phyloP scores from a whole-genome alignment of 139 green algal genomes.

The Tetradesmus lagerheimii region DNA sequence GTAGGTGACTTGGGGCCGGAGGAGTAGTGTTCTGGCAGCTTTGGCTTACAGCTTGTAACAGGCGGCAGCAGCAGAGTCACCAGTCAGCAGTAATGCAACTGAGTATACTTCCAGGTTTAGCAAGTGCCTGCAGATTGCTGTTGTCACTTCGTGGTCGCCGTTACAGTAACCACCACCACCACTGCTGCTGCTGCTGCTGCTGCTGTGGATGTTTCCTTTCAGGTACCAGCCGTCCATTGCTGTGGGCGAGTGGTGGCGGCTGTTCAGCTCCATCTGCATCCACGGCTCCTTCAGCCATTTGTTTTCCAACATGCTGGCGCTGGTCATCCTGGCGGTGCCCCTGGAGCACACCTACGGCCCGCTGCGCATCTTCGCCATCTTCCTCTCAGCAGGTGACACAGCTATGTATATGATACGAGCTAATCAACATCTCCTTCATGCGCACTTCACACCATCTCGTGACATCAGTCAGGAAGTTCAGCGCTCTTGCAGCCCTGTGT shows the following conservation, averaged over 20 bases:
- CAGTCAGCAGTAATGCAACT: background rate
- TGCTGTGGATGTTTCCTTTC: background rate
- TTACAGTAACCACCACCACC: too few relatives aligned
- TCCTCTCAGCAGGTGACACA: constrained; percentile 41
- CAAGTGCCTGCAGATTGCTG: background rate
- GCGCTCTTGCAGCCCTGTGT: background rate
- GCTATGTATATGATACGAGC: too few relatives aligned
- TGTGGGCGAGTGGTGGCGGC: constrained; percentile 58
- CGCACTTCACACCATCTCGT: too few relatives aligned
- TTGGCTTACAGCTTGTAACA: too few relatives aligned
- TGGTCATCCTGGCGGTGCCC: constrained; percentile 62
- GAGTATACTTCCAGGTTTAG: too few relatives aligned
- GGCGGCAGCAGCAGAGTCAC: background rate
- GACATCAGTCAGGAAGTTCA: background rate
- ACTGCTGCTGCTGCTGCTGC: background rate
- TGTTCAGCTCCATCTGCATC: constrained; percentile 69
- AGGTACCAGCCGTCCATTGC: constrained; percentile 33
- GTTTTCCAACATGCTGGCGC: constrained; percentile 74
- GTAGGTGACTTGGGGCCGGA: too few relatives aligned
- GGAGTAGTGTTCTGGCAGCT: too few relatives aligned
- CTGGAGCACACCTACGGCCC: constrained; percentile 78
- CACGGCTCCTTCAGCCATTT: constrained; percentile 74
- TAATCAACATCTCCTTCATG: too few relatives aligned
- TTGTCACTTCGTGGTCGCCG: background rate
- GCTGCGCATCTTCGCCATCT: constrained; percentile 54